Base-by-base conservation (phyloP, 2,329 filamentous ascomycete species). In the Bipolaris victoriae region DNA sequence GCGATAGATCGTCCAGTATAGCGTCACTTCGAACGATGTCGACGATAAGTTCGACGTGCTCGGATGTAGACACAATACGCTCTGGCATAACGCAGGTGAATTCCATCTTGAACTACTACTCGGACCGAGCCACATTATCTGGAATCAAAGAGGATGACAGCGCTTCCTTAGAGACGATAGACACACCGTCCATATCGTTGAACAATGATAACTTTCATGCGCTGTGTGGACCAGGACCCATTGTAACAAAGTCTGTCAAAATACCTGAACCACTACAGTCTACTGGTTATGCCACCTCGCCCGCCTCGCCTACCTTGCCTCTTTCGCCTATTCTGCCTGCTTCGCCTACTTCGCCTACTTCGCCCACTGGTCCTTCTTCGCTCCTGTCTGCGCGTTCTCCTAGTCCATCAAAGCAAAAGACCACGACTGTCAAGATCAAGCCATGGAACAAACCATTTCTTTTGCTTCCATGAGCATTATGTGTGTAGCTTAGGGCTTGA, bases 381-480 rank as follows among this genome's bases (percentile, higher is more conserved):
- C 58, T 60, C 5, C 45, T 51, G 15, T 60, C 52, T 26, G 29
- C 54, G 11, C 57, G 66, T 37, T 59, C 67, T 5, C 59, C 61
- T 6, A 65, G 60, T 53, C 49, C 67, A 10, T 64, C 63, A 1
- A 64, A 60, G 49, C 47, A 54, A 13, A 60, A 44, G 6, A 44
- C 58, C 5, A 58, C 57, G 47, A 47, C 55, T n/a, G 43, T 51
- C 15, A 68, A 65, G 52, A 46, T 61, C 40, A 71, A 68, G 49
- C 64, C 64, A 1, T 75, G 73, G 72, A 71, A 61, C 44, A 74
- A 72, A 43, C 70, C 73, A 1, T 69, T 72, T 49, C 58, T 73
- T 40, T 52, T 69, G 26, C 55, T 74, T 49, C 72, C 73, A 15
- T 76, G 62, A 71, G 35, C 16, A 45, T 13, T 35, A 11, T 36